Base-by-base conservation (phyloP, 306 rosid species). In the Biancaea sappan region DNA sequence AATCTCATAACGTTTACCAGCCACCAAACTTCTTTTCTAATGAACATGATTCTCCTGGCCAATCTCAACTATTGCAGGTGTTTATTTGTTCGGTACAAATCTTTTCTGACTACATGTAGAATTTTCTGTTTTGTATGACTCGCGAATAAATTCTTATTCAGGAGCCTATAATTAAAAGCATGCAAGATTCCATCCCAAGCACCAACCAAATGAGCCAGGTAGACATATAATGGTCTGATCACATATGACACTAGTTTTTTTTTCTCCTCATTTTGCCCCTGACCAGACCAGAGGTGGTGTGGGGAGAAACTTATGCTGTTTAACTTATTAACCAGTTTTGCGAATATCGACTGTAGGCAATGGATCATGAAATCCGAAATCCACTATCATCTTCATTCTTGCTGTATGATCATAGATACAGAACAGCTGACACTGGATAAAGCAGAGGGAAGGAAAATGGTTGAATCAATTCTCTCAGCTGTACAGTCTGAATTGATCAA, bases 21-120 rank as follows among this genome's bases (percentile, higher is more conserved):
- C 84, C 85, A 2, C 79, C 78, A 8, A 80, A 78, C 86, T 66
- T 73, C 78, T 85, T 79, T 31, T 57, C 91, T 77, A 77, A 61
- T 83, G 88, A 86, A 65, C 89, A 77, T 4, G 85, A 79, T 57
- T 79, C 88, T 71, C 85, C 85, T 54, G 71, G 84, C 79, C 85
- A 76, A 28, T 72, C 87, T 62, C 96, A 79, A 38, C 61, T 83
- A n/a, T 25, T 87, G 31, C 88, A 81, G 85, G 93, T 88, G 77
- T 53, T 56, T 57, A 28, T 61, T 81, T 77, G 43, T 57, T 50
- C 59, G 40, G 52, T 70, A 34, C 58, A 29, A 56, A 8, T 6
- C 5, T 69, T 31, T 44, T 66, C 72, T 71, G 24, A 50, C 59
- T 43, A 31, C 14, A 43, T 40, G 19, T 18, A 6, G 22, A 60